phyloP scores from a whole-genome alignment of 163 green algal genomes.

The Prototheca cutis region DNA sequence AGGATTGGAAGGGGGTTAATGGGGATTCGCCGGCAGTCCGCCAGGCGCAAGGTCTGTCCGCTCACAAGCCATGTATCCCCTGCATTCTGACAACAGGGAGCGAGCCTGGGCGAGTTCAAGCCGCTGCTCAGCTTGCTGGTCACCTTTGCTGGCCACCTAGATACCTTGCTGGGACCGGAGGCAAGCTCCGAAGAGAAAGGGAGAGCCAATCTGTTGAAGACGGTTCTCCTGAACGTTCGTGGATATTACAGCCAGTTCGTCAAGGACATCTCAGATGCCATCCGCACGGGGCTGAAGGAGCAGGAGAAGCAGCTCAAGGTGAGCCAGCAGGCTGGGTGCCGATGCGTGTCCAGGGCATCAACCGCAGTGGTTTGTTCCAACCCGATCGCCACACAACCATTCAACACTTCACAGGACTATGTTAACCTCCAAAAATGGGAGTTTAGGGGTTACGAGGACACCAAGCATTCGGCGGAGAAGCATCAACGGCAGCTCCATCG shows the following conservation, averaged over 20 bases:
- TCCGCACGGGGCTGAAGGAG: constrained; percentile 40
- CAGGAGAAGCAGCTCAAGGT: constrained; percentile 78
- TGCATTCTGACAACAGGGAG: constrained; percentile 54
- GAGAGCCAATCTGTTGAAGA: constrained; percentile 6
- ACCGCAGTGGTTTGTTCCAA: no score
- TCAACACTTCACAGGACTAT: constrained; percentile 79
- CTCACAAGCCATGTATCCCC: not conserved
- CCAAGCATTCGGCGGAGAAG: constrained; percentile 71
- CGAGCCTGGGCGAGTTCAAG: constrained; percentile 80
- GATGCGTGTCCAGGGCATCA: no score
- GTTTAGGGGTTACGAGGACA: constrained; percentile 85
- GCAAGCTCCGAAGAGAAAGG: not conserved
- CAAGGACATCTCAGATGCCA: constrained; percentile 27
- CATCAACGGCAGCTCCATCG: constrained; percentile 81
- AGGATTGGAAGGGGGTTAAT: no score
- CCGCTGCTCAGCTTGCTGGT: constrained; percentile 63
- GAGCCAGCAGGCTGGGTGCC: no score
- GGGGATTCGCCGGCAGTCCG: no score
- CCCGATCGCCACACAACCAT: no score
- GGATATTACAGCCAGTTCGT: constrained; percentile 78
- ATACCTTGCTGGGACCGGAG: not conserved
- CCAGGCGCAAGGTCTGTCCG: no score
- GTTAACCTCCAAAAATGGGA: constrained; percentile 93
- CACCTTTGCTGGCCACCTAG: constrained; percentile 61
- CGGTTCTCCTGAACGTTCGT: constrained; percentile 51